phyloP scores from a whole-genome alignment of 768 basidiomycete genomes.

The Suillus clintonianus region DNA sequence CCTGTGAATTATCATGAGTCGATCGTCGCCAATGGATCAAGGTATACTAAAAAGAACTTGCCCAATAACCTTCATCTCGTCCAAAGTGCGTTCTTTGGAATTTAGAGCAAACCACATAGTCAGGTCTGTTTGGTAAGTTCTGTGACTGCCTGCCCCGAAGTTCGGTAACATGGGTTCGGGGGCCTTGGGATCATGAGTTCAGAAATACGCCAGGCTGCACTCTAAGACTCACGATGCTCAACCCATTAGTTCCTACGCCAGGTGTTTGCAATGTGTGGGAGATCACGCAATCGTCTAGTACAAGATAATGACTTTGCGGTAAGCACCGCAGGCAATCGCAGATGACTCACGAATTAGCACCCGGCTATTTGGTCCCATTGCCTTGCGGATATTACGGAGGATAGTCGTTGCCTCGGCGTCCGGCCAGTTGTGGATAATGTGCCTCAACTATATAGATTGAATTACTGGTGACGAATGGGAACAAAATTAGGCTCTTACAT shows the following conservation, averaged over 20 bases:
- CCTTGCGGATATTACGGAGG: conserved; percentile 28
- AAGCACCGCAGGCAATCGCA: background rate
- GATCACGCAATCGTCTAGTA: conserved; percentile 24
- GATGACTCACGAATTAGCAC: conserved; percentile 33
- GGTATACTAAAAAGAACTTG: background rate
- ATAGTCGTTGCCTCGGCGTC: conserved; percentile 33
- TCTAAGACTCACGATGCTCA: background rate
- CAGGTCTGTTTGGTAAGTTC: conserved; percentile 46
- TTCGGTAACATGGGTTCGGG: conserved; percentile 51
- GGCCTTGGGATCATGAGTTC: conserved; percentile 26
- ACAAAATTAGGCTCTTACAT: conserved; percentile 11
- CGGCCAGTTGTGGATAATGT: conserved; percentile 39
- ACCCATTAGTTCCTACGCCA: background rate
- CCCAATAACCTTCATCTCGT: conserved; percentile 28
- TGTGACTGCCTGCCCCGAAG: conserved; percentile 43
- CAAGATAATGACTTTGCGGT: background rate
- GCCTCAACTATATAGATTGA: conserved; percentile 18
- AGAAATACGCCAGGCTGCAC: background rate
- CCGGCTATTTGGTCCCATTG: conserved; percentile 30
- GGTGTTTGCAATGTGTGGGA: conserved; percentile 11
- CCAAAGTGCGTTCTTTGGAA: conserved; percentile 43
- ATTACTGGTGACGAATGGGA: background rate
- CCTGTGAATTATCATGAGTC: conserved; percentile 8
- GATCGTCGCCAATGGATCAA: background rate
- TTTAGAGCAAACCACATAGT: conserved; percentile 47